A percentile compares a stretch with the other conserved stretches of the same genome.
Conservation (phyloP, 306 rosid genomes). For the Acmispon strigosus region DNA sequence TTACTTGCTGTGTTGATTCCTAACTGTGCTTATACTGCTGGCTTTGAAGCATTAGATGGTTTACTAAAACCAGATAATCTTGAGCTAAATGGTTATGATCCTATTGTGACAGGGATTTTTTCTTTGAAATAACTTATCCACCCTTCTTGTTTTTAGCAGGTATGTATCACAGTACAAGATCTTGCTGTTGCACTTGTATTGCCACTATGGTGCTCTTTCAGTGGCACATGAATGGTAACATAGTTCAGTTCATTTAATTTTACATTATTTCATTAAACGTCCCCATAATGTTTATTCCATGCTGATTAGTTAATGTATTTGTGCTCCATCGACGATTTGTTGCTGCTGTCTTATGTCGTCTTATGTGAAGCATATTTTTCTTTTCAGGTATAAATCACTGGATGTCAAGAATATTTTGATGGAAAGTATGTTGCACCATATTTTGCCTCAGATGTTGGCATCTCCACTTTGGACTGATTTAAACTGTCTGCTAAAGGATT, state of each 20-base stretch:
- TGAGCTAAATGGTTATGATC: background rate
- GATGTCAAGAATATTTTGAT: conserved; percentile 88
- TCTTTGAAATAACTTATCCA: conserved; percentile 10
- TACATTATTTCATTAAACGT: background rate
- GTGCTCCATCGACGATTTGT: background rate
- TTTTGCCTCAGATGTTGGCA: conserved; percentile 82
- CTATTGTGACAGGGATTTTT: background rate
- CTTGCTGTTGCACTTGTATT: conserved; percentile 70
- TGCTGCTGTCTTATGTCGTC: background rate
- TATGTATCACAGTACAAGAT: conserved; percentile 71
- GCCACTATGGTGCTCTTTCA: conserved; percentile 71
- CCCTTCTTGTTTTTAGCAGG: conserved; percentile 44
- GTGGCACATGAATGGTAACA: conserved; percentile 77
- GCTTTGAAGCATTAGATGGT: background rate
- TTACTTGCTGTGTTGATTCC: background rate
- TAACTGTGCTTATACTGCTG: background rate
- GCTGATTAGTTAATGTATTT: background rate
- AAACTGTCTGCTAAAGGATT: conserved; percentile 66
- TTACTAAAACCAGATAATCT: background rate
- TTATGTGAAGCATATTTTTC: conserved; percentile 14
- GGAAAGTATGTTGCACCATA: conserved; percentile 86
- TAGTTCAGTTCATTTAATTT: conserved; percentile 5
- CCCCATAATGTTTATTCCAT: background rate
- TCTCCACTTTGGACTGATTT: conserved; percentile 84
- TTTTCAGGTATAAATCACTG: conserved; percentile 75